A percentile compares a stretch with the other conserved stretches of the same genome.
These are phyloP conservation scores for Fraxinus anomala DNA, from an alignment of 257 asterid genomes.

Conservation along the genomic window DNA sequence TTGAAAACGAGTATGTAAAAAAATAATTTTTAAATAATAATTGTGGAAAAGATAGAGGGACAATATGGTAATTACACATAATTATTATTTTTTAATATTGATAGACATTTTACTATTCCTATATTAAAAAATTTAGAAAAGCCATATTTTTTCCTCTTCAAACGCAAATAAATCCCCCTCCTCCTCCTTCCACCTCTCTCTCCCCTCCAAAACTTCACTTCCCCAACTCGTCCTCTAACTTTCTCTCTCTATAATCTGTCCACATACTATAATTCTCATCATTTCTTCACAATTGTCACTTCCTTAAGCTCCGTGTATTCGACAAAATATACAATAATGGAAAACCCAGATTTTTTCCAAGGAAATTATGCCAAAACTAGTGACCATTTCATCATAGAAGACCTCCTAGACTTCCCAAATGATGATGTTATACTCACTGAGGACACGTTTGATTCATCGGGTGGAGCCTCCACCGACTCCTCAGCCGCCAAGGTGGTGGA, in stretches of 20 bases:
- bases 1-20: too few species aligned
- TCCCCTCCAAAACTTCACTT: slow-evolving; percentile 30
- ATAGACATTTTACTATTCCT: too few species aligned
- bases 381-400: slow-evolving; percentile 48
- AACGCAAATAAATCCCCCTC: slow-evolving; percentile 12
- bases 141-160: slow-evolving; percentile 30
- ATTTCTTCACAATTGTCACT: not conserved
- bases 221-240: slow-evolving; percentile 10
- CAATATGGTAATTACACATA: not conserved
- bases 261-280: slow-evolving; percentile 11
- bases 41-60: not conserved
- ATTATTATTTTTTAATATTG: not conserved
- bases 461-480: slow-evolving; percentile 38
- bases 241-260: slow-evolving; percentile 1
- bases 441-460: slow-evolving; percentile 15
- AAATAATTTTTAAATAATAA: too few species aligned
- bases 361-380: slow-evolving; percentile 28
- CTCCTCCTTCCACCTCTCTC: slow-evolving; percentile 31
- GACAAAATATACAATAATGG: slow-evolving; percentile 33
- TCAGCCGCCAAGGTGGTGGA: slow-evolving; percentile 40
- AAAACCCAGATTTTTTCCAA: slow-evolving; percentile 40
- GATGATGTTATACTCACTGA: slow-evolving; percentile 36
- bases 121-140: not conserved
- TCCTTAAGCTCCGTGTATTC: slow-evolving; percentile 12
- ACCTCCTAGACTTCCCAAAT: slow-evolving; percentile 48